These are phyloP conservation scores for Paxillus involutus DNA, from an alignment of 768 basidiomycete species.

Conservation along the genomic window DNA sequence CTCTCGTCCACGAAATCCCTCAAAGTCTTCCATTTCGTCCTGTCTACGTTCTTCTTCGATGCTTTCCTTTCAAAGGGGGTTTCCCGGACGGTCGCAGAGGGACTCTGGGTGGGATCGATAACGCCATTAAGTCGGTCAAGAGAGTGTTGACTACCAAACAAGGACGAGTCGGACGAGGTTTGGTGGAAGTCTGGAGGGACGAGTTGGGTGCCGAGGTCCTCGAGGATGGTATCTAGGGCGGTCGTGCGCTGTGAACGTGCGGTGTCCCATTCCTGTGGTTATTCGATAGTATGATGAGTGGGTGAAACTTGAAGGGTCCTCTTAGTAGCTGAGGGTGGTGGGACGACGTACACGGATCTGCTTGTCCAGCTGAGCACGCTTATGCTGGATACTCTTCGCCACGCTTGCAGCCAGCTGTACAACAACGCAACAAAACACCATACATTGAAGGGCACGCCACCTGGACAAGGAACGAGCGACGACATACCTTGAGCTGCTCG, in stretches of 20 bases:
- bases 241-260: conserved; percentile 58
- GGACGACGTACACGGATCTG: conserved; percentile 55
- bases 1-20: conserved; percentile 86
- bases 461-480: not conserved
- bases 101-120: conserved; percentile 38
- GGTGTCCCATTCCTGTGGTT: conserved; percentile 66
- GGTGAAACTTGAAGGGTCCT: not conserved
- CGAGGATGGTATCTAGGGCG: conserved; percentile 67
- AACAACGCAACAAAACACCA: not conserved
- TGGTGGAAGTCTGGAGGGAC: conserved; percentile 81
- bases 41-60: conserved; percentile 35
- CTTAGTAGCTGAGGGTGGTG: not conserved
- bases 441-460: not conserved
- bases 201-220: conserved; percentile 66
- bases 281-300: not conserved
- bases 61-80: conserved; percentile 19
- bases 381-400: conserved; percentile 73
- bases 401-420: conserved; percentile 67
- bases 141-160: conserved; percentile 78
- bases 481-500: conserved; percentile 71
- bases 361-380: conserved; percentile 57
- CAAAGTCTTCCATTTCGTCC: conserved; percentile 74
- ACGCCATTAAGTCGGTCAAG: conserved; percentile 38
- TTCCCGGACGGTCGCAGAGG: conserved; percentile 30
- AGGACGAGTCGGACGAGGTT: conserved; percentile 61